These are phyloP conservation scores for Fusarium penzigii DNA, from an alignment of 2,329 filamentous ascomycete genomes.

Conservation along the genomic window DNA sequence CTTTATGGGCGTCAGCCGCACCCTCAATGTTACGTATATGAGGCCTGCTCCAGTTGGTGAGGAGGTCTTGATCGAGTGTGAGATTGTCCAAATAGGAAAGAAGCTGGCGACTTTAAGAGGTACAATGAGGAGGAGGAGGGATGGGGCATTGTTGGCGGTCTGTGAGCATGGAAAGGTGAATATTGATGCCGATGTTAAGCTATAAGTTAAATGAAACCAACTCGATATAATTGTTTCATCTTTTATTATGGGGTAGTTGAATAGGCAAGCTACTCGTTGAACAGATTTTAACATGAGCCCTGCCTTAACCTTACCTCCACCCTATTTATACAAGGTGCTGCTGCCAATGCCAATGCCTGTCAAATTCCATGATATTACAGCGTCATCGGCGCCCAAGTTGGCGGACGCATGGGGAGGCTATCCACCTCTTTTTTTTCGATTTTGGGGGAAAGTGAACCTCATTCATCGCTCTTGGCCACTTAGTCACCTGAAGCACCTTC, in stretches of 20 bases:
- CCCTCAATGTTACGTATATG: slow-evolving; percentile 67
- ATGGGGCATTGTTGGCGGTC: slow-evolving; percentile 54
- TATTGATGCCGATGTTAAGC: slow-evolving; percentile 48
- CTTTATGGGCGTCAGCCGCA: slow-evolving; percentile 63
- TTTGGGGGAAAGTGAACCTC: no score
- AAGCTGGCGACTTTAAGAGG: slow-evolving; percentile 55
- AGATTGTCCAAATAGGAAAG: slow-evolving; percentile 59
- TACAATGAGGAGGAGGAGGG: slow-evolving; percentile 53
- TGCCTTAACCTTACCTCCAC: no score
- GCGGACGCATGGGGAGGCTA: neutral
- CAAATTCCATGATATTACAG: neutral
- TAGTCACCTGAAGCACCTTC: no score
- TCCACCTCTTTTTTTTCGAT: neutral
- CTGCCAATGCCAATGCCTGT: no score
- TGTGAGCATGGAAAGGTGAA: slow-evolving; percentile 69
- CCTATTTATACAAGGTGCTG: no score
- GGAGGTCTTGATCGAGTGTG: slow-evolving; percentile 54
- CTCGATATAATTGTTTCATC: neutral
- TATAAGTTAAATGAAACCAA: slow-evolving; percentile 15
- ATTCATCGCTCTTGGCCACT: no score
- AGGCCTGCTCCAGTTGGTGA: slow-evolving; percentile 57
- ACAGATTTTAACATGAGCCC: no score
- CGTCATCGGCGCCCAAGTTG: neutral
- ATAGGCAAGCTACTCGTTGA: no score
- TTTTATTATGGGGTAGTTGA: slow-evolving; percentile 4